Evolutionary conservation across 768 basidiomycete genomes (phyloP).

Genomic region (Leccinum uliginosum): DNA sequence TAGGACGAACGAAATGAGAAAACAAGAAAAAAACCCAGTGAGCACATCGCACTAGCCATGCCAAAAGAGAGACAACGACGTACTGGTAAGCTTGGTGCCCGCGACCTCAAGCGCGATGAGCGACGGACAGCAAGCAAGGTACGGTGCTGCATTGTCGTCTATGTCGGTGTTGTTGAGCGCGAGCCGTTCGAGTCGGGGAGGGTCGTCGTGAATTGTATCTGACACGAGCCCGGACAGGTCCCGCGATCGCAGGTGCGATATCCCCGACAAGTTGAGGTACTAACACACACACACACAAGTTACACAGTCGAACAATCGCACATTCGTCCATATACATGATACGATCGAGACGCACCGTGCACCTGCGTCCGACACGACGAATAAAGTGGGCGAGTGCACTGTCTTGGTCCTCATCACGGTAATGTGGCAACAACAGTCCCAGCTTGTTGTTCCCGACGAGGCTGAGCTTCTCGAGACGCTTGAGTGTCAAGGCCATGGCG

Average conservation of each 20-base stretch:
- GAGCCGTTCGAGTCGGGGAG: slow-evolving; percentile 44
- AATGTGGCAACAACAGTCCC: slow-evolving; percentile 33
- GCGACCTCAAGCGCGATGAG: slow-evolving; percentile 49
- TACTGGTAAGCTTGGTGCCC: slow-evolving; percentile 50
- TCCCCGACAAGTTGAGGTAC: slow-evolving; percentile 56
- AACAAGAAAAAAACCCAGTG: neutral
- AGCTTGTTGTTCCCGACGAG: slow-evolving; percentile 64
- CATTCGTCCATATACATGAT: neutral
- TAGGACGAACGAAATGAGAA: slow-evolving; percentile 19
- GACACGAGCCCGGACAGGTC: slow-evolving; percentile 49
- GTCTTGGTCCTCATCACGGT: slow-evolving; percentile 11
- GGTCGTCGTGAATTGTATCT: slow-evolving; percentile 5
- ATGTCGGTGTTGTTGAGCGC: slow-evolving; percentile 57
- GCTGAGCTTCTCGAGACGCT: slow-evolving; percentile 47
- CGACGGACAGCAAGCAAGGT: slow-evolving; percentile 46
- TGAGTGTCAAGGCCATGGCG: slow-evolving; percentile 30
- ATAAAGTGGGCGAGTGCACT: slow-evolving; percentile 44
- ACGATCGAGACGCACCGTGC: slow-evolving; percentile 41
- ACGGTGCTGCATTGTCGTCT: slow-evolving; percentile 52
- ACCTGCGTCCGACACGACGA: slow-evolving; percentile 49
- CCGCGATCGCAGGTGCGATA: slow-evolving; percentile 45
- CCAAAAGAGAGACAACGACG: neutral
- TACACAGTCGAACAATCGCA: neutral
- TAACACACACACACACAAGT: slow-evolving; percentile 21
- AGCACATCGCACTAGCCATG: neutral